Percentiles rank a stretch among this genome's conserved stretches.
Evolutionary conservation across 345 rosid species (phyloP).

Genomic region (Arabidopsis arenosa): DNA sequence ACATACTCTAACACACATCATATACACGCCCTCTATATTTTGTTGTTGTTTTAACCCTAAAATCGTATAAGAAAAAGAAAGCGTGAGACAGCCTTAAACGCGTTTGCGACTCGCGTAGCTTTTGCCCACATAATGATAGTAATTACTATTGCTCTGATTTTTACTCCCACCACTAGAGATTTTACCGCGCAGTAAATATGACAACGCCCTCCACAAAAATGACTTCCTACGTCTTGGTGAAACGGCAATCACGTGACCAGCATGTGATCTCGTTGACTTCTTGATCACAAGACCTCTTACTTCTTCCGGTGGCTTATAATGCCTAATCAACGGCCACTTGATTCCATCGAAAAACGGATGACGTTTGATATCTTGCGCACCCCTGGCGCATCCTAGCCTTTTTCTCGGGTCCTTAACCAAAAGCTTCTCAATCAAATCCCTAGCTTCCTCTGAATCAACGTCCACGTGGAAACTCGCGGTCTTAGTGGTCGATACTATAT

Average conservation of each 20-base stretch:
- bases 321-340: conserved; percentile 82
- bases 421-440: conserved; percentile 73
- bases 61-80: conserved; percentile 3
- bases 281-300: conserved; percentile 57
- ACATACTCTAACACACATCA: conserved; percentile 15
- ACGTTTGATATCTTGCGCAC: conserved; percentile 80
- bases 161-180: conserved; percentile 39
- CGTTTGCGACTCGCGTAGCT: conserved; percentile 48
- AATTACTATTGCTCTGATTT: conserved; percentile 49
- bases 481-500: conserved; percentile 54
- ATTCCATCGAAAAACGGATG: conserved; percentile 79
- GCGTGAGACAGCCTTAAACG: conserved; percentile 38
- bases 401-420: conserved; percentile 73
- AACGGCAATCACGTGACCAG: conserved; percentile 45
- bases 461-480: conserved; percentile 51
- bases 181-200: conserved; percentile 44
- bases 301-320: conserved; percentile 76
- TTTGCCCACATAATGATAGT: conserved; percentile 49
- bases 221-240: conserved; percentile 48
- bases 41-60: conserved; percentile 11
- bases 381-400: conserved; percentile 78
- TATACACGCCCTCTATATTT: conserved; percentile 10
- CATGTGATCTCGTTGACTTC: conserved; percentile 48
- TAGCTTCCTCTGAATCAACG: conserved; percentile 54
- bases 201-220: conserved; percentile 59